Base-by-base conservation (phyloP, 176 grass and related monocot species). In the Otatea glauca region DNA sequence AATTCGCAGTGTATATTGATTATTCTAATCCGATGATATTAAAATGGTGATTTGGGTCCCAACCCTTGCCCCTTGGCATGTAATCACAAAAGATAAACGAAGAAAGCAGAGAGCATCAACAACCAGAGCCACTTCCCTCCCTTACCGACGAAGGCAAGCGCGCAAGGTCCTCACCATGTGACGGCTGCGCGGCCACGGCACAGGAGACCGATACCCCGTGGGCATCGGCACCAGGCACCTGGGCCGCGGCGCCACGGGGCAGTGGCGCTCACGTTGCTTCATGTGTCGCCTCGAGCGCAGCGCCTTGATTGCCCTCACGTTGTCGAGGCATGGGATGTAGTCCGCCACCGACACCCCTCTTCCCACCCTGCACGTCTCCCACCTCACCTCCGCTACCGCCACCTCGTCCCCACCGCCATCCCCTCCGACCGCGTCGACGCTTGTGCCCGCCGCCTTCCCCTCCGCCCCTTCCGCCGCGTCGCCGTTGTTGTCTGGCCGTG, bases 251-350 rank as follows among this genome's bases (percentile, higher is more conserved):
- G 85, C 71, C 34, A 20, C 41, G 23, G 91, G 96, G 82, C 93
- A 98, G 83, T 95, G 93, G 37, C 96, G 89, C 89, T 98, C 96
- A 48, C 96, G 84, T 86, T 98, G 93, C 86, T 95, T 93, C 96
- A 95, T 98, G 87, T 93, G 85, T 18, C 83, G 87, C 81, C 93
- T 93, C 51, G 91, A 94, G 35, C 65, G 87, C 74, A 98, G 91
- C 62, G 87, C 70, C 91, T 95, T 95, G 89, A 98, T 98, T 55
- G 93, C 96, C 85, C 76, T 88, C 48, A 93, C 74, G 88, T 93
- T 97, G 81, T 97, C 94, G n/a, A 97, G 76, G 82, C 94, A 97
- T 2, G 92, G 90, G 37, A 97, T 91, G 78, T 92, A 94, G 75
- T 97, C 92, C 39, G 77, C 79, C 65, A 86, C 75, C 59, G 85